Evolutionary conservation across 495 filamentous ascomycete species (phyloP).

Genomic region (Penicillium manginii): DNA sequence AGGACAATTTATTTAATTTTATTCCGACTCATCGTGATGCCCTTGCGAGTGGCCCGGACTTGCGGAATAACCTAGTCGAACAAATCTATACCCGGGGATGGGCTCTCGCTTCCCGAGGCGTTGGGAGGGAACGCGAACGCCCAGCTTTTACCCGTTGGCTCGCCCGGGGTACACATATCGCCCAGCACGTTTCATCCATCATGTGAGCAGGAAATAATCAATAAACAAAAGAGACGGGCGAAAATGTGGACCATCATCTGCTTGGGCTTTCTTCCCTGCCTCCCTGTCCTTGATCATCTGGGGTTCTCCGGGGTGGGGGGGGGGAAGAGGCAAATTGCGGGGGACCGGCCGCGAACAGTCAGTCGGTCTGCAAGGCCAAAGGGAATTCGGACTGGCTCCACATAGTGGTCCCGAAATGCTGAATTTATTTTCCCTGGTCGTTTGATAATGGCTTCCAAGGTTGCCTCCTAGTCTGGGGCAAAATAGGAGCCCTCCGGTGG

Average conservation of each 20-base stretch:
- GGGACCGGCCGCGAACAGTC: conserved; percentile 8
- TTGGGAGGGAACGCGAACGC: conserved; percentile 20
- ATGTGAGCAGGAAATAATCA: conserved; percentile 21
- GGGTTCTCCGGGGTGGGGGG: conserved; percentile 3
- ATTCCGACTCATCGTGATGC: neutral
- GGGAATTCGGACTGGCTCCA: neutral
- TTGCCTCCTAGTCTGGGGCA: neutral
- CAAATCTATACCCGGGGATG: neutral
- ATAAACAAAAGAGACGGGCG: neutral
- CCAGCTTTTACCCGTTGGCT: conserved; percentile 5
- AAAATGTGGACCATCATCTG: conserved; percentile 18
- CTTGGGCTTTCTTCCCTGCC: conserved; percentile 2
- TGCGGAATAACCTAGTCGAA: conserved; percentile 13
- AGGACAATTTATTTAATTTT: neutral
- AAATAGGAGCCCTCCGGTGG: neutral
- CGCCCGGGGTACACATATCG: conserved; percentile 7
- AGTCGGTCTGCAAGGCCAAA: conserved; percentile 2
- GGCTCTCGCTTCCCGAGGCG: conserved; percentile 13
- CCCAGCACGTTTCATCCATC: conserved; percentile 30
- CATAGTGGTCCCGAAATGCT: neutral
- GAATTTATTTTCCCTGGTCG: conserved; percentile 1
- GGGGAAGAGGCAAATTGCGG: conserved; percentile 8
- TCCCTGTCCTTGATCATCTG: conserved; percentile 13
- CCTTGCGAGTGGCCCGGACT: conserved; percentile 19
- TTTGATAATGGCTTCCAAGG: neutral